phyloP scores from a whole-genome alignment of 148 eudicot genomes.

The Diospyros kaki region DNA sequence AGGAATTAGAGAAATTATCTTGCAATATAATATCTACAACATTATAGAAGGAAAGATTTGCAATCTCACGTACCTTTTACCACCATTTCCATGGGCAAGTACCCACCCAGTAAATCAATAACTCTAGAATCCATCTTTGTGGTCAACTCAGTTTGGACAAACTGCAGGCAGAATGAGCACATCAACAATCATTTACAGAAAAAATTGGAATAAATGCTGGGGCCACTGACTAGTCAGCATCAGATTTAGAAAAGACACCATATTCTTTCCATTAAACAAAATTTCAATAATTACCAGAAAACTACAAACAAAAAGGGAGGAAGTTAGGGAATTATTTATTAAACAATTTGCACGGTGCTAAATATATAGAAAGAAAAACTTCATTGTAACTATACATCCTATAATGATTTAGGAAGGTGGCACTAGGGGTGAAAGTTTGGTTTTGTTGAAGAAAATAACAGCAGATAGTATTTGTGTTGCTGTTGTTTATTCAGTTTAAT shows the following conservation, averaged over 20 bases:
- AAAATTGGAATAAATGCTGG: no score
- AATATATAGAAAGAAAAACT: not conserved
- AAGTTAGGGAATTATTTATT: not conserved
- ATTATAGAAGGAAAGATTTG: not conserved
- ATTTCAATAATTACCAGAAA: not conserved
- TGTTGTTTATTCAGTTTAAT: no score
- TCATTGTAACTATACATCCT: no score
- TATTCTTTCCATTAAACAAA: no score
- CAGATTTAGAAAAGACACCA: no score
- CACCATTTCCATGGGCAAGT: slow-evolving; percentile 66
- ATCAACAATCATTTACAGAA: not conserved
- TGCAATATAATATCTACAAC: not conserved
- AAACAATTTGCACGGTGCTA: not conserved
- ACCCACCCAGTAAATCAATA: slow-evolving; percentile 53
- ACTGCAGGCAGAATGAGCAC: slow-evolving; percentile 44
- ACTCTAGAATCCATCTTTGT: slow-evolving; percentile 30
- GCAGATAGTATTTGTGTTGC: no score
- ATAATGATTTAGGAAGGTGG: no score
- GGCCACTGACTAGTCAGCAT: no score
- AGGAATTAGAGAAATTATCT: not conserved
- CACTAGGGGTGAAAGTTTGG: no score
- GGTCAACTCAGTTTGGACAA: slow-evolving; percentile 63
- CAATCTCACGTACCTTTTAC: slow-evolving; percentile 48
- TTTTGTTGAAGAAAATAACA: no score
- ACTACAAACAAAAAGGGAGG: not conserved